Conservation (phyloP, 1,139 yeast genomes). For the Saccharomyces hybrid region DNA sequence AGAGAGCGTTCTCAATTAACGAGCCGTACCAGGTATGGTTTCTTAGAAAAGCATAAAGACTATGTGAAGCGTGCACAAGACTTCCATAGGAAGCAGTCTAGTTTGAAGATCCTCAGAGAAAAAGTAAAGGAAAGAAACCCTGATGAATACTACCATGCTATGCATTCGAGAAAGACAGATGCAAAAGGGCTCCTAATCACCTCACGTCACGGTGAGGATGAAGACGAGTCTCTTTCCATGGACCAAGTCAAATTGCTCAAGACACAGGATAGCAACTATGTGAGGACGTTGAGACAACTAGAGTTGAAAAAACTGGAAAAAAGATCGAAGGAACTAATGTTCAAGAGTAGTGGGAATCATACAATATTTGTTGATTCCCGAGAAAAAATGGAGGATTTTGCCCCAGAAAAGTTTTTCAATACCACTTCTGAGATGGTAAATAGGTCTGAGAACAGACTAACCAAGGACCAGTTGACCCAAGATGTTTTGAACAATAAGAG, state of each 20-base stretch:
- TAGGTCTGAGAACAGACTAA: conserved; percentile 68
- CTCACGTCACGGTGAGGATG: conserved; percentile 55
- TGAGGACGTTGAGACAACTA: conserved; percentile 64
- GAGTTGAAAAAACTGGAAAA: conserved; percentile 62
- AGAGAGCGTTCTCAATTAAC: conserved; percentile 84
- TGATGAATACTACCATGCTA: conserved; percentile 95
- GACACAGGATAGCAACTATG: conserved; percentile 83
- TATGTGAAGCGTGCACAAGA: conserved; percentile 83
- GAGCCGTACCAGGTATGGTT: conserved; percentile 67
- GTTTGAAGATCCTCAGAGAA: conserved; percentile 63
- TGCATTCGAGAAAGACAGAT: conserved; percentile 67
- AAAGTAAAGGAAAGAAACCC: conserved; percentile 76
- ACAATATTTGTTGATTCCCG: conserved; percentile 74
- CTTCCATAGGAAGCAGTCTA: conserved; percentile 81
- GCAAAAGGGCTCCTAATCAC: conserved; percentile 55
- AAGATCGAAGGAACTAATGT: conserved; percentile 47
- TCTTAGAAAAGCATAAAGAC: conserved; percentile 92
- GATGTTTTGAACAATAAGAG: conserved; percentile 16
- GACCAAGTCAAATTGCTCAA: conserved; percentile 79
- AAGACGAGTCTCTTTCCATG: conserved; percentile 40
- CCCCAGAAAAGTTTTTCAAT: conserved; percentile 57
- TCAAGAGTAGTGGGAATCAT: conserved; percentile 59
- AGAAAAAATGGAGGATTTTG: conserved; percentile 49
- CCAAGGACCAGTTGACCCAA: conserved; percentile 46
- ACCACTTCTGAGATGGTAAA: conserved; percentile 59